Evolutionary conservation across 108 stramenopile species (phyloP).

Genomic region (Nannochloropsis gaditana): DNA sequence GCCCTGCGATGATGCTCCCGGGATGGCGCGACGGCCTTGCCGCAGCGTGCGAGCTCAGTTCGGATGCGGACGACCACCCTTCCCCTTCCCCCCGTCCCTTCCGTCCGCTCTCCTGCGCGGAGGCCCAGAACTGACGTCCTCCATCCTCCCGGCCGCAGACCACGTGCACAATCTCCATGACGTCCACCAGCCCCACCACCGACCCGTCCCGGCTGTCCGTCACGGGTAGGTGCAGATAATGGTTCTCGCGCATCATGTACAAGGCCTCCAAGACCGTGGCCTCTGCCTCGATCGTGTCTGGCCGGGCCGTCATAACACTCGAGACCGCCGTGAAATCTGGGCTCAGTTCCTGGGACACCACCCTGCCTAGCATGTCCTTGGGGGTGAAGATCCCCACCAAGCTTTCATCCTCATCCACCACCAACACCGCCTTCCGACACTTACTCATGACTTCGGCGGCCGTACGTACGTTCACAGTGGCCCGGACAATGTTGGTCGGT

Average conservation of each 20-base stretch:
- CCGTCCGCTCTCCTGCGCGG: neutral
- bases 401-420: conserved; percentile 66
- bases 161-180: conserved; percentile 82
- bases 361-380: conserved; percentile 85
- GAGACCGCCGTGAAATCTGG: conserved; percentile 65
- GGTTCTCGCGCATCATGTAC: conserved; percentile 83
- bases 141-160: conserved; percentile 32
- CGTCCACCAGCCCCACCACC: conserved; percentile 85
- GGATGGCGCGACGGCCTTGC: neutral
- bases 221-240: conserved; percentile 84
- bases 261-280: conserved; percentile 77
- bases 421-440: conserved; percentile 70
- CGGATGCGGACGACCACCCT: neutral
- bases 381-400: conserved; percentile 83
- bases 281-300: conserved; percentile 76
- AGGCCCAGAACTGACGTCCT: neutral
- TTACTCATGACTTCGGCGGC: conserved; percentile 73
- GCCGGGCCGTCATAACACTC: conserved; percentile 81
- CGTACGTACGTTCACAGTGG: conserved; percentile 62
- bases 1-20: neutral
- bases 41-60: neutral
- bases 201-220: conserved; percentile 63
- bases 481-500: conserved; percentile 59
- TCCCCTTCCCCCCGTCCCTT: neutral
- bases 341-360: conserved; percentile 68